These are phyloP conservation scores for Collybiopsis confluens DNA, from an alignment of 768 basidiomycete species.

Conservation along the genomic window DNA sequence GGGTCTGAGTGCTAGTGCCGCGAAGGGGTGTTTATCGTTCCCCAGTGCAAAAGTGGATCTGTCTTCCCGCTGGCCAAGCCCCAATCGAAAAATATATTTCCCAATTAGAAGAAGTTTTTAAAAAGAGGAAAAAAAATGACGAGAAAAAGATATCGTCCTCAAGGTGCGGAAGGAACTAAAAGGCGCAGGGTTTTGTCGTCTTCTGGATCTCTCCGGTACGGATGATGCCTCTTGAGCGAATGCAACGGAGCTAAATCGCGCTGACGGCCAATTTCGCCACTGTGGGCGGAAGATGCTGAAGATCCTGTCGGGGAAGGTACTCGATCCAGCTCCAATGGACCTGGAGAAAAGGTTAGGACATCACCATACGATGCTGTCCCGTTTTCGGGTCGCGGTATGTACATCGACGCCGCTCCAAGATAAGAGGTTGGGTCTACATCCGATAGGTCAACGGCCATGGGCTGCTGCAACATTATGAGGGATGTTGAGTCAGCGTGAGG, in stretches of 20 bases:
- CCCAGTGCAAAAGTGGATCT: no score
- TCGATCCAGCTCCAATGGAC: not conserved
- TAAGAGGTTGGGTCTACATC: constrained; percentile 4
- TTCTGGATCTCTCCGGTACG: constrained; percentile 54
- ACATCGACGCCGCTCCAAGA: not conserved
- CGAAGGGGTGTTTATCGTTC: no score
- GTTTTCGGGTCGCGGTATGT: not conserved
- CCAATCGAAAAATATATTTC: no score
- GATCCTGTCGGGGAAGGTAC: not conserved
- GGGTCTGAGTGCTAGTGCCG: no score
- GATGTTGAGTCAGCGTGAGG: constrained; percentile 11
- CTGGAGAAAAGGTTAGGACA: not conserved
- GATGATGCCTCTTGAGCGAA: constrained; percentile 46
- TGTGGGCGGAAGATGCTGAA: constrained; percentile 12
- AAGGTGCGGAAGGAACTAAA: constrained; percentile 19
- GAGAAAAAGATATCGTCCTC: no score
- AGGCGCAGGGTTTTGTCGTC: constrained; percentile 61
- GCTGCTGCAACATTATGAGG: constrained; percentile 7
- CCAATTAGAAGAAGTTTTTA: no score
- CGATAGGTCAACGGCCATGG: constrained; percentile 3
- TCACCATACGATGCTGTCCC: constrained; percentile 3
- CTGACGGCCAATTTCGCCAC: constrained; percentile 23
- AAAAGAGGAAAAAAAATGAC: no score
- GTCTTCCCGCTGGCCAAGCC: no score
- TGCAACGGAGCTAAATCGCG: constrained; percentile 48